Base-by-base conservation (phyloP, 805 yeast genomes). In the Myxozyma mucilagina region DNA sequence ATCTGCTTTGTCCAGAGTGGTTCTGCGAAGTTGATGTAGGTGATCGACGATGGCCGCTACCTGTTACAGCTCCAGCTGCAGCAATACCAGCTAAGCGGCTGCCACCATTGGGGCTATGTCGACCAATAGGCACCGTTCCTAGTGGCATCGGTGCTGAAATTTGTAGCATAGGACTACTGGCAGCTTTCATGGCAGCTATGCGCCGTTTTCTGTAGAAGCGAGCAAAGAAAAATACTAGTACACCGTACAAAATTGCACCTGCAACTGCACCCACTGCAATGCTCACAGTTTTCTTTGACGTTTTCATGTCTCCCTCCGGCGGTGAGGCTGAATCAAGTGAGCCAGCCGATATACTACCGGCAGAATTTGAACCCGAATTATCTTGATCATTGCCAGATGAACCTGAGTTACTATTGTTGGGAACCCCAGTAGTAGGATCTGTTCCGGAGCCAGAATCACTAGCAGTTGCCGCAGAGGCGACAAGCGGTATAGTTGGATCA, bases 241-340 rank as follows among this genome's bases (percentile, higher is more conserved):
- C 78, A 70, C 89, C 82, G 72, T 89, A 88, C 9, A 83, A 76
- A 7, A 82, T 76, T 49, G 89, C 86, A 57, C 97, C 97, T 13
- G 83, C 84, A 35, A 89, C 85, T 6, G 96, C 85, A 50, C 97
- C 97, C 44, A 90, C 80, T 13, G 93, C 86, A 56, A 91, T 82
- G 41, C 96, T 97, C 31, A 88, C 86, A 29, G 89, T 80, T 63
- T 80, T 80, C 49, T 76, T 75, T 61, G 75, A 76, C 59, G 75
- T 72, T 42, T 72, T 69, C 4, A 73, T 66, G 5, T 73, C 53
- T 10, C 35, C 53, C 4, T 60, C 39, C 18, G 60, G 49, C 18
- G 70, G 69, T 7, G 66, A 52, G 24, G 35, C 41, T 10, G 68
- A 62, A 62, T 75, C 78, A 5, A 73, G 65, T 42, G 78, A 74